phyloP scores from a whole-genome alignment of 345 rosid species.

The Rhodomyrtus tomentosa region DNA sequence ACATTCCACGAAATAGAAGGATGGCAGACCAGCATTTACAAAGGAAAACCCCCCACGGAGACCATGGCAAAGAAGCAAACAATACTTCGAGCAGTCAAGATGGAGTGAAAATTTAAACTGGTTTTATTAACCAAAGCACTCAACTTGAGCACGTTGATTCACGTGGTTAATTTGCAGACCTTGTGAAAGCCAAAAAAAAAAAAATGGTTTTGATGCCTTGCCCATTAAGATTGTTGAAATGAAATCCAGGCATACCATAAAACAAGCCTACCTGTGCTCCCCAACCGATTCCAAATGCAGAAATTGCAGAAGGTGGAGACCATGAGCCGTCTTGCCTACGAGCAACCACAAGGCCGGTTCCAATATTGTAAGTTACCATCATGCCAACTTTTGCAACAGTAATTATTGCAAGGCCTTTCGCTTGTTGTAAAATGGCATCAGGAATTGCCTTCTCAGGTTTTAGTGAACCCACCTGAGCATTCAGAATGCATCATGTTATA shows the following conservation, averaged over 20 bases:
- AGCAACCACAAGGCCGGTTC: constrained; percentile 86
- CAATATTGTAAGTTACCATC: constrained; percentile 82
- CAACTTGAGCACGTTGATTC: not conserved
- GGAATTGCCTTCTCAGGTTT: constrained; percentile 87
- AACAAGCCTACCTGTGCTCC: constrained; percentile 74
- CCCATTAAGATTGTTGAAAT: not conserved
- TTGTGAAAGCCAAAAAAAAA: not conserved
- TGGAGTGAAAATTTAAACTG: not conserved
- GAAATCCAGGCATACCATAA: not conserved
- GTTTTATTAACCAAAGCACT: not conserved
- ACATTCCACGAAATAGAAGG: not conserved
- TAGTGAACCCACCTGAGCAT: constrained; percentile 56
- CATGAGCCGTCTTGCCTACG: constrained; percentile 89
- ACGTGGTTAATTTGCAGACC: not conserved
- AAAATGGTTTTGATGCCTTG: not conserved
- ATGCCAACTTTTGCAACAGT: constrained; percentile 77
- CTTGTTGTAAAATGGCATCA: constrained; percentile 58
- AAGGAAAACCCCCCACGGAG: not conserved
- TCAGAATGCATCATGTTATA: not conserved
- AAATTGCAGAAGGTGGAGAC: constrained; percentile 96
- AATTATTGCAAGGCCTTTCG: constrained; percentile 90
- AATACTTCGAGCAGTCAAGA: not conserved
- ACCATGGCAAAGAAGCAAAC: not conserved
- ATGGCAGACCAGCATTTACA: not conserved
- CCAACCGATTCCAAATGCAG: constrained; percentile 94